Conservation (phyloP, 495 filamentous ascomycete genomes). For the Xylaria nigripes region DNA sequence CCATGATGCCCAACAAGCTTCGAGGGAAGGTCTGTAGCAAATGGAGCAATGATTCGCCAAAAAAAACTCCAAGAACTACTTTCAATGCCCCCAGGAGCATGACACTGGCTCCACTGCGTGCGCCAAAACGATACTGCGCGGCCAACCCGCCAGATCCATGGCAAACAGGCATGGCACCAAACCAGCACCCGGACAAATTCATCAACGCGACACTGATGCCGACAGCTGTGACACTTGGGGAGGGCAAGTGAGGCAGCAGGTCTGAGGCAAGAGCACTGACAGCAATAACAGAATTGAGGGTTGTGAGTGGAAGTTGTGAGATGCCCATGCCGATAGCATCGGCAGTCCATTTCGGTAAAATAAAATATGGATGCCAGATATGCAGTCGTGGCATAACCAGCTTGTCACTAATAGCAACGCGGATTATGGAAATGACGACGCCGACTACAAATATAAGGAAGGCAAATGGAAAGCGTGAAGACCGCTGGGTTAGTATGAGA, state of each 20-base stretch:
- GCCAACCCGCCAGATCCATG: constrained; percentile 88
- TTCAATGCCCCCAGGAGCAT: constrained; percentile 73
- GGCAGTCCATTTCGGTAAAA: constrained; percentile 34
- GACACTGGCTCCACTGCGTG: constrained; percentile 74
- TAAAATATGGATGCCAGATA: constrained; percentile 41
- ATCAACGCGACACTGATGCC: constrained; percentile 73
- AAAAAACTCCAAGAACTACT: constrained; percentile 63
- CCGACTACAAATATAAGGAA: constrained; percentile 61
- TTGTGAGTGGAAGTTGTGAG: constrained; percentile 82
- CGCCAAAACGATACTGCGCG: constrained; percentile 83
- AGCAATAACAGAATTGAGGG: constrained; percentile 84
- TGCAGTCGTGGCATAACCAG: constrained; percentile 37
- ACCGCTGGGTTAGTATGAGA: constrained; percentile 53
- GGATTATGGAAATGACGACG: constrained; percentile 46
- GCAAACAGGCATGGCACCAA: constrained; percentile 92
- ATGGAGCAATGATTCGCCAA: constrained; percentile 59
- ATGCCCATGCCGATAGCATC: constrained; percentile 50
- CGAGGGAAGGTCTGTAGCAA: constrained; percentile 63
- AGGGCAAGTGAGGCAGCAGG: constrained; percentile 57
- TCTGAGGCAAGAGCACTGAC: constrained; percentile 66
- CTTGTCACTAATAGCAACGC: constrained; percentile 16
- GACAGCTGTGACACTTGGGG: constrained; percentile 61
- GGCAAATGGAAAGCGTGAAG: constrained; percentile 63
- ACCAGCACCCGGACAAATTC: constrained; percentile 82
- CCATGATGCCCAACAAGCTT: constrained; percentile 73